These are phyloP conservation scores for Vigna angularis DNA, from an alignment of 306 rosid genomes.

Conservation along the genomic window DNA sequence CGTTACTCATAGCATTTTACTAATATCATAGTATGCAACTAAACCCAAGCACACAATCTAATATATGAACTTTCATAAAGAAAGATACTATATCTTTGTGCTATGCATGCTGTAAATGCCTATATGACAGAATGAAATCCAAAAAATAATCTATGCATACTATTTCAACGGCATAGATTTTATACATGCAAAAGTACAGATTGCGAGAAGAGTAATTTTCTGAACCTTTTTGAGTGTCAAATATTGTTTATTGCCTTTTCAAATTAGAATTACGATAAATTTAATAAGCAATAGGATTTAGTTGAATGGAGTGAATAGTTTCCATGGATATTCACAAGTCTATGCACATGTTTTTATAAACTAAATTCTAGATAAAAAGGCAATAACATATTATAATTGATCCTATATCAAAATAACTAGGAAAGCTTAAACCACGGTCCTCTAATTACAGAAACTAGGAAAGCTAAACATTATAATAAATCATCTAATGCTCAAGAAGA, in stretches of 20 bases:
- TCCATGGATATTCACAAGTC: background rate
- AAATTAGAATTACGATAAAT: slow-evolving; percentile 21
- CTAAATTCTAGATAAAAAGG: background rate
- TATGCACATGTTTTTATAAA: background rate
- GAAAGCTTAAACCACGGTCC: background rate
- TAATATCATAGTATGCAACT: too few relatives aligned
- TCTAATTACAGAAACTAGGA: background rate
- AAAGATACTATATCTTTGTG: slow-evolving; percentile 12
- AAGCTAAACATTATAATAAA: background rate
- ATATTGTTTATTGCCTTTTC: slow-evolving; percentile 19
- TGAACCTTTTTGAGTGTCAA: background rate
- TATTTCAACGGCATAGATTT: slow-evolving; percentile 3
- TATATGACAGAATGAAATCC: background rate
- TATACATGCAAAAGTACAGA: background rate
- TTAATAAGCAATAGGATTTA: slow-evolving; percentile 10
- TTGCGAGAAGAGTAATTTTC: slow-evolving; percentile 3
- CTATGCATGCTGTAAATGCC: slow-evolving; percentile 1
- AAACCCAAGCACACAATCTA: slow-evolving; percentile 11
- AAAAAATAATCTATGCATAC: slow-evolving; percentile 3
- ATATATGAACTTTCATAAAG: slow-evolving; percentile 13
- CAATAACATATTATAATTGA: background rate
- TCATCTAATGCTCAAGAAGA: background rate
- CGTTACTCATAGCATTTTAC: too few relatives aligned
- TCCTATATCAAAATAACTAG: background rate
- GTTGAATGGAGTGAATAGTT: background rate